These are phyloP conservation scores for Casuarina cunninghamiana DNA, from an alignment of 306 rosid genomes.

Conservation along the genomic window DNA sequence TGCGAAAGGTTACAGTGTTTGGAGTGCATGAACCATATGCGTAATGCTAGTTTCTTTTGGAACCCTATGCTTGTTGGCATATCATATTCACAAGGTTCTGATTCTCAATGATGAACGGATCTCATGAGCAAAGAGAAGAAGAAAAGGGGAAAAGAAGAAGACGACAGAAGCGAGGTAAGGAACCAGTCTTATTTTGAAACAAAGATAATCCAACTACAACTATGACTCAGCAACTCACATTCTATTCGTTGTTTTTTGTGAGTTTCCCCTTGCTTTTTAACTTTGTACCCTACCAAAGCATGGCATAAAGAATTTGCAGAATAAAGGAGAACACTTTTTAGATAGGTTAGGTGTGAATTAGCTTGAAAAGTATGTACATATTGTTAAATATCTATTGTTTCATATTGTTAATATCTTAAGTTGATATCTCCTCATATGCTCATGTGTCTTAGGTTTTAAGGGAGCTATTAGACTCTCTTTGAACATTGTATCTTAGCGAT, in stretches of 20 bases:
- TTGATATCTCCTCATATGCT: too few relatives aligned
- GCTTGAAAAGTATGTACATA: not conserved
- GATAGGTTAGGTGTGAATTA: not conserved
- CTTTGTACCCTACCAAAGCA: not conserved
- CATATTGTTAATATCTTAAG: too few relatives aligned
- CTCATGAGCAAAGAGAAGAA: not conserved
- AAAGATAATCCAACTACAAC: not conserved
- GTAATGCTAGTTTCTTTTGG: not conserved
- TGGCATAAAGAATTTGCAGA: not conserved
- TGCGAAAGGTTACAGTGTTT: not conserved
- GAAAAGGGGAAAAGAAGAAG: not conserved
- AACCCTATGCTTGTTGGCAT: not conserved
- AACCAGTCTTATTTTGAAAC: not conserved
- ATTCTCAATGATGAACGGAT: not conserved
- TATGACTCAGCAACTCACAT: too few relatives aligned
- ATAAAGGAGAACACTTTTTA: not conserved
- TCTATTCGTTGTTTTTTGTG: not conserved
- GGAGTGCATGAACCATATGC: not conserved
- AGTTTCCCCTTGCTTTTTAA: not conserved
- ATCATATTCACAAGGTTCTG: slow-evolving; percentile 1
- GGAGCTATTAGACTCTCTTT: too few relatives aligned
- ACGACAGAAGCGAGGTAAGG: not conserved
- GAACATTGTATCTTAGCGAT: too few relatives aligned
- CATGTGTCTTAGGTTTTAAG: too few relatives aligned
- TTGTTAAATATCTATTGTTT: too few relatives aligned